Base-by-base conservation (phyloP, 768 basidiomycete species). In the Obba rivulosa region DNA sequence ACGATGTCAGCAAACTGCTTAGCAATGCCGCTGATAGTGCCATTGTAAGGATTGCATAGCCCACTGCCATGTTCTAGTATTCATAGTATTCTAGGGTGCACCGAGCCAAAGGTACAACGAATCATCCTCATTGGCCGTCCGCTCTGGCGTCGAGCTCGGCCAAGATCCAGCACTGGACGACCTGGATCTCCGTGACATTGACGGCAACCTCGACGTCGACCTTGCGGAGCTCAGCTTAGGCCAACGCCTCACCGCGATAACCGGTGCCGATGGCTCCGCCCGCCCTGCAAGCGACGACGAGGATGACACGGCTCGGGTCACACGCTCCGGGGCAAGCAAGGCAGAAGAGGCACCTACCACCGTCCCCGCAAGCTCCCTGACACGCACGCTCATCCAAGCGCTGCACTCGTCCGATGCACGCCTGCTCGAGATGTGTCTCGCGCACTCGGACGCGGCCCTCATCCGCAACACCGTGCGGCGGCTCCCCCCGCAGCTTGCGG, bases 381-480 rank as follows among this genome's bases (percentile, higher is more conserved):
- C 95, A 22, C 85, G 92, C 47, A 94, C 95, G 22, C 76, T 99
- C 42, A 89, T 95, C 49, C 96, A 99, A 69, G 95, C 96, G 0
- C 69, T 99, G 22, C 96, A 99, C 64, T 97, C 96, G 1, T 85
- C 88, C 17, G 96, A 99, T 71, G 79, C 87, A 2, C 80, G 81
- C 9, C 71, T 98, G 34, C 70, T 98, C 51, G 91, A 96, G 62
- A 85, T 85, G 21, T 95, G 93, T 68, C 69, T 95, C 24, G 72
- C 80, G 1, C 89, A 97, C 66, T 87, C 91, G 16, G 85, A 94
- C 58, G 71, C 77, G n/a, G 65, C 71, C 2, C 72, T 99, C 41
- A 87, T 99, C 50, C 78, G 83, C 40, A 89, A 92, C 61, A 96
- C 95, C 1, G 83, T 99, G 36, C 78, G 81, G 47, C 77, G 87